A percentile compares a stretch with the other conserved stretches of the same genome.
phyloP scores from a whole-genome alignment of 257 asterid genomes.

The Solanum peruvianum region DNA sequence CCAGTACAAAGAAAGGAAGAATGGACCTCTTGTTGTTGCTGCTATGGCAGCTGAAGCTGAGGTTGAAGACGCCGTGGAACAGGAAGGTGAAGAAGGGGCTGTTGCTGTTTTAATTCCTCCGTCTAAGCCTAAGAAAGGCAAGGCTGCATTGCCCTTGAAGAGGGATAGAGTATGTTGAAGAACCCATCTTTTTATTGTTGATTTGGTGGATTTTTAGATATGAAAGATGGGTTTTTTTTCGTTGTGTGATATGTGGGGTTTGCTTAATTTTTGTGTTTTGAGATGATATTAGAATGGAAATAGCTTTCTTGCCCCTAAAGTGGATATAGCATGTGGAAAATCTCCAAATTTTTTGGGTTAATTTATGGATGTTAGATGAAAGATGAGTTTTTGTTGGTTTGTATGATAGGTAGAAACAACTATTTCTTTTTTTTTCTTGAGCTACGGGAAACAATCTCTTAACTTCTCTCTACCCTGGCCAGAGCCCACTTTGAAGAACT shows the following conservation, averaged over 20 bases:
- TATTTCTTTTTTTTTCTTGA: background rate
- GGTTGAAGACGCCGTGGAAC: conserved; percentile 40
- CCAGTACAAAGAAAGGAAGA: conserved; percentile 11
- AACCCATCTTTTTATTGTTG: background rate
- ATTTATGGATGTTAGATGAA: background rate
- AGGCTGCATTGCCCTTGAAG: conserved; percentile 79
- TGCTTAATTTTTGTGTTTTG: background rate
- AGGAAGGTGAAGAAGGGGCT: conserved; percentile 17
- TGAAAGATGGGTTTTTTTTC: background rate
- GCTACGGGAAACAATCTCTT: background rate
- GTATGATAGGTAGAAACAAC: background rate
- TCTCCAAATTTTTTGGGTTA: background rate
- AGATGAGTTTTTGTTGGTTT: background rate
- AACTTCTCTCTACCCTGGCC: background rate
- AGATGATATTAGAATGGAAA: background rate
- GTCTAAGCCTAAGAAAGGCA: conserved; percentile 77
- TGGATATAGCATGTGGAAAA: background rate
- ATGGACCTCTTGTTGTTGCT: conserved; percentile 27
- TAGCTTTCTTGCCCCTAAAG: background rate
- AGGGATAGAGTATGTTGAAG: conserved; percentile 50
- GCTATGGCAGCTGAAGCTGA: conserved; percentile 36
- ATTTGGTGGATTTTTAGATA: background rate
- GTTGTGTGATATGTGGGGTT: background rate
- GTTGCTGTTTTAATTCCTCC: conserved; percentile 33
- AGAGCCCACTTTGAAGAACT: background rate